These are phyloP conservation scores for Mycena latifolia DNA, from an alignment of 768 basidiomycete species.

Conservation along the genomic window DNA sequence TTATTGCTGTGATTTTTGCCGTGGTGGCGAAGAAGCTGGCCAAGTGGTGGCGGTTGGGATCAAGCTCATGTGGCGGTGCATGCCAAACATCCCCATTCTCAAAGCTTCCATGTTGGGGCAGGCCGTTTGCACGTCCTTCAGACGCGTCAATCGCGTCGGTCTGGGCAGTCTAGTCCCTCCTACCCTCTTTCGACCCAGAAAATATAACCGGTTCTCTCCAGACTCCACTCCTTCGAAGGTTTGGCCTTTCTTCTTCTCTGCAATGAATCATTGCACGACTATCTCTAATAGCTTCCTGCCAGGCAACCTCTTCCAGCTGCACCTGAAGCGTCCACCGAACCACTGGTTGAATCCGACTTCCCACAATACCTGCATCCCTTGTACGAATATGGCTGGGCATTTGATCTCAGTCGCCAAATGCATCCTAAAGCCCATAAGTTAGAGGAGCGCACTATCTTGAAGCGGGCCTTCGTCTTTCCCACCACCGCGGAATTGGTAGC, in stretches of 20 bases:
- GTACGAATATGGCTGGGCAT: background rate
- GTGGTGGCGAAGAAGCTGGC: too few relatives aligned
- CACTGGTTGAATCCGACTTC: background rate
- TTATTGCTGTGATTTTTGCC: too few relatives aligned
- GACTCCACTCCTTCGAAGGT: background rate
- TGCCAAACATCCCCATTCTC: too few relatives aligned
- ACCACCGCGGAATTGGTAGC: background rate
- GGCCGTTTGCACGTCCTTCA: background rate
- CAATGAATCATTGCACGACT: background rate
- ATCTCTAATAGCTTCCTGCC: background rate
- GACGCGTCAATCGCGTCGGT: background rate
- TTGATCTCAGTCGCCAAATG: background rate
- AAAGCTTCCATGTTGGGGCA: background rate
- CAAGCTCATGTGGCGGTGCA: too few relatives aligned
- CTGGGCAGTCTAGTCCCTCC: background rate
- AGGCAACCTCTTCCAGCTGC: background rate
- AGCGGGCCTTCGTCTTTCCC: background rate
- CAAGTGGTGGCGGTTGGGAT: too few relatives aligned
- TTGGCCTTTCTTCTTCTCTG: background rate
- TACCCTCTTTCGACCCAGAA: background rate
- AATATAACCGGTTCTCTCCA: background rate
- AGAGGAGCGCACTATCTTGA: background rate
- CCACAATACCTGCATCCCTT: background rate
- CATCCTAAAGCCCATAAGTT: background rate
- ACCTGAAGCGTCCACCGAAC: background rate